A percentile compares a stretch with the other conserved stretches of the same genome.
Evolutionary conservation across 768 basidiomycete genomes (phyloP).

Genomic region (Phylloporus sp.): DNA sequence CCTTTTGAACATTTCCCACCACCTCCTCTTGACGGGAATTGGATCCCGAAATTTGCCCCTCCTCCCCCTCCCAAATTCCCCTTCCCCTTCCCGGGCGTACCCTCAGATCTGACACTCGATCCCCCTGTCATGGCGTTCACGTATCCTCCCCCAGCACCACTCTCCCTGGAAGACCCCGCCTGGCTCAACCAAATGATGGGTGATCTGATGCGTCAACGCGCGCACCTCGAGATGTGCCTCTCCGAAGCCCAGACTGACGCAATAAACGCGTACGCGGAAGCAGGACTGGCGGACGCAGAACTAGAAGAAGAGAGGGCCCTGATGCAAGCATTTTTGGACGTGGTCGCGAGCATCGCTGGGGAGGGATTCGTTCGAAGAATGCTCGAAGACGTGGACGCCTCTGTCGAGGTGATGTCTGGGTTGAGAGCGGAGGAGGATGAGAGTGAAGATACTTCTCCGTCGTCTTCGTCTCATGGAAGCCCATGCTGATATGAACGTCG

Average conservation of each 20-base stretch:
- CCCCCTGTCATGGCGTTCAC: conserved; percentile 27
- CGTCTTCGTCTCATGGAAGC: conserved; percentile 1
- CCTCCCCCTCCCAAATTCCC: conserved; percentile 17
- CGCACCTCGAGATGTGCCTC: conserved; percentile 16
- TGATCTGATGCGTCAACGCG: conserved; percentile 26
- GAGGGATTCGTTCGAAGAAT: conserved; percentile 26
- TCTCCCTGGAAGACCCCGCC: conserved; percentile 22
- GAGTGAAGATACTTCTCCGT: background rate
- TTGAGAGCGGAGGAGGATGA: background rate
- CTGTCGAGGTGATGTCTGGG: conserved; percentile 14
- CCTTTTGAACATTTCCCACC: conserved; percentile 28
- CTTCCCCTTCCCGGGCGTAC: conserved; percentile 2
- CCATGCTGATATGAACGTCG: background rate
- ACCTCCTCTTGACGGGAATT: conserved; percentile 25
- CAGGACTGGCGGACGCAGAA: conserved; percentile 25
- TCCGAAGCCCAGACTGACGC: conserved; percentile 15
- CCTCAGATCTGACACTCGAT: conserved; percentile 8
- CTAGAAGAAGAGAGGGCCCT: conserved; percentile 18
- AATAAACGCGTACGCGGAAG: conserved; percentile 23
- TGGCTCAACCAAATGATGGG: conserved; percentile 27
- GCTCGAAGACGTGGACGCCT: conserved; percentile 16
- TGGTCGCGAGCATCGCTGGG: conserved; percentile 24
- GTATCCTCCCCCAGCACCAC: conserved; percentile 27
- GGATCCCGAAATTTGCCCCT: conserved; percentile 22
- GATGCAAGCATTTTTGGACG: conserved; percentile 26